Evolutionary conservation across 1,139 yeast species (phyloP), one percentile per base, ranked within the genome.

Genomic region (Tardiomyces digboiensis): DNA sequence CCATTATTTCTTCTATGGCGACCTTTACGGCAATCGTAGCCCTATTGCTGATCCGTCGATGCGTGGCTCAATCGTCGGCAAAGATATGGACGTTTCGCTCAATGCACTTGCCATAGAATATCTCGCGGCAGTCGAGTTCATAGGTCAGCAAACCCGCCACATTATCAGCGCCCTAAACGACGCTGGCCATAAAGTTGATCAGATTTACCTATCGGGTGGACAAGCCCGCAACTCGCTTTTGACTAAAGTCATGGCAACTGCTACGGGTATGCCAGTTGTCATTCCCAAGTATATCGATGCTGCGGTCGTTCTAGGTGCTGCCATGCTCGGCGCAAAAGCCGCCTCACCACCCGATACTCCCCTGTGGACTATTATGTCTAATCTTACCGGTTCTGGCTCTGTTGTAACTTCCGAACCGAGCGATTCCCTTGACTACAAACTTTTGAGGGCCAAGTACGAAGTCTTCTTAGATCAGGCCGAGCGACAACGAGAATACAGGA

Each of bases 111-210:
- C 97, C 1, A 65, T 87, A 48, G 82, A 80, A 54, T 91, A 91
- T 61, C 74, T 89, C 45, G 97, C 86, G 19, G 96, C 97, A 8
- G 87, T 96, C 65, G 98, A 91, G 66, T 91, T 91, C 59, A 89
- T 91, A 64, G 97, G 96, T 45, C 96, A 88, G 62, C 98, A 91
- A 67, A 89, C 97, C 1, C 78, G 97, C 58, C 98, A 91, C 59
- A 91, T 91, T 59, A 80, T 91, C 29, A 94, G 86, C 53, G 80
- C 80, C 47, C 82, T 91, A 85, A 80, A 78, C 56, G 67, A 72
- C 44, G 72, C 82, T 3, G 98, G 98, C 5, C 96, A 89, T 67
- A 55, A 70, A 19, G 77, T 91, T 51, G 70, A 74, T 36, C 75
- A 87, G 40, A 80, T 91, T 49, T 91, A 82, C 66, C 81, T 91